phyloP scores from a whole-genome alignment of 495 filamentous ascomycete species.

The Entonaema liquescens region DNA sequence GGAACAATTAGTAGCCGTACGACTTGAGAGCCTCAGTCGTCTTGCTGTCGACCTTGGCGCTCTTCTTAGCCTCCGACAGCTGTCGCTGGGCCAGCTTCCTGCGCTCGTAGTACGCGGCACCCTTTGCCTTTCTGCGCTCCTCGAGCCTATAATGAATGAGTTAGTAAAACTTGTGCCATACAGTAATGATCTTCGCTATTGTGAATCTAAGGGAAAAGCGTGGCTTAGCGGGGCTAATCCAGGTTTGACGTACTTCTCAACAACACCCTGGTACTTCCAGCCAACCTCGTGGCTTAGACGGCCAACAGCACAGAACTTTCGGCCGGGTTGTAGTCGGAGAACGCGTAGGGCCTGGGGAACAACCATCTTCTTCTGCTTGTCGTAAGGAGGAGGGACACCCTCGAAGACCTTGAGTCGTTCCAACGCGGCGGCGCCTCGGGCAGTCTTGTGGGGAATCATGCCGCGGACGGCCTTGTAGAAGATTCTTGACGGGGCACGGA shows the following conservation, averaged over 20 bases:
- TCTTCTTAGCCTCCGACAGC: slow-evolving; percentile 90
- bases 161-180: slow-evolving; percentile 46
- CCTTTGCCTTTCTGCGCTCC: slow-evolving; percentile 99
- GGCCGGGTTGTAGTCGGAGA: slow-evolving; percentile 92
- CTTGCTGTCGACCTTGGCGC: slow-evolving; percentile 81
- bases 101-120: slow-evolving; percentile 98
- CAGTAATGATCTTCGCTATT: neutral
- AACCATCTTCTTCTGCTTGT: slow-evolving; percentile 99
- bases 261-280: slow-evolving; percentile 99
- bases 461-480: slow-evolving; percentile 99
- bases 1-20: slow-evolving; percentile 62
- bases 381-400: slow-evolving; percentile 98
- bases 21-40: slow-evolving; percentile 62
- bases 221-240: neutral
- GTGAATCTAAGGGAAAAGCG: neutral
- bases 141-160: slow-evolving; percentile 74
- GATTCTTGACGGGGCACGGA: slow-evolving; percentile 97
- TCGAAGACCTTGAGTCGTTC: slow-evolving; percentile 99
- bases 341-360: slow-evolving; percentile 97
- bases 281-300: slow-evolving; percentile 97
- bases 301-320: slow-evolving; percentile 99
- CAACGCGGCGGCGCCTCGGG: slow-evolving; percentile 93
- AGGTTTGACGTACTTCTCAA: slow-evolving; percentile 79
- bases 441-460: slow-evolving; percentile 99
- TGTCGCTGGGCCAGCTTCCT: slow-evolving; percentile 95